phyloP scores from a whole-genome alignment of 176 grass and related monocot genomes.

The Secale cereale region DNA sequence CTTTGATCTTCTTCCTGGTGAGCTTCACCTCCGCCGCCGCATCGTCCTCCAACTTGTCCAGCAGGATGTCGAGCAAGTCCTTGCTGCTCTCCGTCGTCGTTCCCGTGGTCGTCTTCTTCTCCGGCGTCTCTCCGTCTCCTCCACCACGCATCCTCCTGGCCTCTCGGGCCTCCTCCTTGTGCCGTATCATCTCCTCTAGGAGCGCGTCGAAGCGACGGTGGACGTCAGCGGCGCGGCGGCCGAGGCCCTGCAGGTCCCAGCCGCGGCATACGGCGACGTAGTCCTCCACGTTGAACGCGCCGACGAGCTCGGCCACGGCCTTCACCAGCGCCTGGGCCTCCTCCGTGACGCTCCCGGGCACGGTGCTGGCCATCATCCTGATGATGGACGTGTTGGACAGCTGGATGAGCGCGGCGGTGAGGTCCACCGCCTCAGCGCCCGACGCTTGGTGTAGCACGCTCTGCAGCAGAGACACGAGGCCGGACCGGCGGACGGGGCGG shows the following conservation, averaged over 20 bases:
- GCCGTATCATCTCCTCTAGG: slow-evolving; percentile 56
- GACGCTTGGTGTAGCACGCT: neutral
- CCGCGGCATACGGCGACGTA: slow-evolving; percentile 53
- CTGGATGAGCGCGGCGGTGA: slow-evolving; percentile 49
- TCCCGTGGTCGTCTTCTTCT: neutral
- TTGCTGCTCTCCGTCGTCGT: neutral
- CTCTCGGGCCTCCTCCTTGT: slow-evolving; percentile 43
- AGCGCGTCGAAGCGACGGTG: slow-evolving; percentile 53
- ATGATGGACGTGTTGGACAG: slow-evolving; percentile 52
- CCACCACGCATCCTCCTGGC: neutral
- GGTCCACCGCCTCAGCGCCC: slow-evolving; percentile 7
- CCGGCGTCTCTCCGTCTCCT: neutral
- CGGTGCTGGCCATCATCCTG: slow-evolving; percentile 49
- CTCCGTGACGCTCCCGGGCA: slow-evolving; percentile 26
- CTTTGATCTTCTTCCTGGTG: slow-evolving; percentile 64
- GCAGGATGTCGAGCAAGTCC: slow-evolving; percentile 71
- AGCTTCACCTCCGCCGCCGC: slow-evolving; percentile 56
- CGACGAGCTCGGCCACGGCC: slow-evolving; percentile 55
- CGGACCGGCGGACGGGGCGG: slow-evolving; percentile 47
- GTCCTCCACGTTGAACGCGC: slow-evolving; percentile 58
- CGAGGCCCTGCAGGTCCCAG: slow-evolving; percentile 65
- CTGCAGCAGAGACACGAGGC: slow-evolving; percentile 17
- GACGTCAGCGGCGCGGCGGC: slow-evolving; percentile 39
- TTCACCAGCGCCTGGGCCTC: slow-evolving; percentile 49
- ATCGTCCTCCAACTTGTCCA: slow-evolving; percentile 48